phyloP scores from a whole-genome alignment of 2,329 filamentous ascomycete genomes.

The Xylariaceae sp. region DNA sequence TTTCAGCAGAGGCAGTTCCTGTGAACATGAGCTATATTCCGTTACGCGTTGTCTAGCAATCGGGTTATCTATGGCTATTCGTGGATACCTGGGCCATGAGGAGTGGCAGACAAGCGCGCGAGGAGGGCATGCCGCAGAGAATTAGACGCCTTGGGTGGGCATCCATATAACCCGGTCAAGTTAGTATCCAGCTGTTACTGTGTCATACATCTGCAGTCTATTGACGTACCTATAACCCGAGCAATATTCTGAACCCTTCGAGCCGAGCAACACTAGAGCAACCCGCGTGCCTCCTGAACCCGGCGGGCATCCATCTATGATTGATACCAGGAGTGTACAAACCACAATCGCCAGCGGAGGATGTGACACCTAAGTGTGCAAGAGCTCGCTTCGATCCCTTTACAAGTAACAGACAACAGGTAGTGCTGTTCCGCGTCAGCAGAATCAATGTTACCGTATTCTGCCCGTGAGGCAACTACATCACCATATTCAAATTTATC shows the following conservation, averaged over 20 bases:
- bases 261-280: too few species aligned
- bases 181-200: slow-evolving; percentile 3
- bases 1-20: not conserved
- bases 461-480: slow-evolving; percentile 3
- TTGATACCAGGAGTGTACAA: too few species aligned
- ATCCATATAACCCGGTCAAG: slow-evolving; percentile 1
- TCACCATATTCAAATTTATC: slow-evolving; percentile 7
- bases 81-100: not conserved
- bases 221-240: too few species aligned
- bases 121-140: slow-evolving; percentile 11
- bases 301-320: too few species aligned
- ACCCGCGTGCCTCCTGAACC: too few species aligned
- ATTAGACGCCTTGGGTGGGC: slow-evolving; percentile 16
- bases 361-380: too few species aligned
- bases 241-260: too few species aligned
- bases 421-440: not conserved
- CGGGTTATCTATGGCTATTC: not conserved
- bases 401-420: too few species aligned
- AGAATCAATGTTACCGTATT: not conserved
- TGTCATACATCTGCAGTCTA: not conserved
- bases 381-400: too few species aligned
- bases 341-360: too few species aligned
- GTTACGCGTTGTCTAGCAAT: not conserved
- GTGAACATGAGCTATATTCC: too few species aligned
- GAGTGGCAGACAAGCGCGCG: slow-evolving; percentile 13